Percentiles rank a stretch among this genome's conserved stretches.
Conservation (phyloP, 2,329 filamentous ascomycete genomes). For the Penicillium sclerotigenum region DNA sequence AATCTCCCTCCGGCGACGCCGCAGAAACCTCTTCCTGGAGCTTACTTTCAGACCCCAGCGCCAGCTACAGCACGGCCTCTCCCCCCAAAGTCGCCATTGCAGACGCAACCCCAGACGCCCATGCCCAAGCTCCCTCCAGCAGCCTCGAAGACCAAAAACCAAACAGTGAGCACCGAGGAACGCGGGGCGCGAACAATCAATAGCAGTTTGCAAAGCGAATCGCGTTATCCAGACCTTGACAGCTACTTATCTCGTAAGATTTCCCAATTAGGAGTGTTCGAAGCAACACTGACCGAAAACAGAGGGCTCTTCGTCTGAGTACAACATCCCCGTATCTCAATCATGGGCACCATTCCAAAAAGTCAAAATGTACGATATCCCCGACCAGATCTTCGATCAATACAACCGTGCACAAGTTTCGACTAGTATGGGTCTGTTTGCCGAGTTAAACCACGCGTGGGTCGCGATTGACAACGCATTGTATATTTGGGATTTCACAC, state of each 20-base stretch:
- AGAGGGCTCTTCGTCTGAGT: constrained; percentile 90
- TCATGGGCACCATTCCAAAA: constrained; percentile 90
- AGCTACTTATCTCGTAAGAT: constrained; percentile 80
- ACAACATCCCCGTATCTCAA: constrained; percentile 67
- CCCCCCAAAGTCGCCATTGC: constrained; percentile 1
- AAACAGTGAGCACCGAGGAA: constrained; percentile 65
- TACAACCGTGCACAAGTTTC: constrained; percentile 83
- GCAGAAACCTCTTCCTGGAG: constrained; percentile 41
- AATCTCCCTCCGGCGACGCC: constrained; percentile 33
- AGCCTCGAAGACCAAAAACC: constrained; percentile 46
- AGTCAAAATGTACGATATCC: constrained; percentile 81
- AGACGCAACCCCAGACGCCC: constrained; percentile 24
- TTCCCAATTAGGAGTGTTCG: not conserved
- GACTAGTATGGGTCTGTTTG: constrained; percentile 93
- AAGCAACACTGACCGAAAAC: constrained; percentile 8
- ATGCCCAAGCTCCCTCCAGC: constrained; percentile 37
- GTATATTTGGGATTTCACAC: constrained; percentile 96
- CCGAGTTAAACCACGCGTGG: constrained; percentile 92
- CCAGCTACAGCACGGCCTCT: constrained; percentile 6
- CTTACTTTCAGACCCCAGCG: constrained; percentile 43
- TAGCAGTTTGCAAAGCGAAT: constrained; percentile 69
- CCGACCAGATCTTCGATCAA: constrained; percentile 87
- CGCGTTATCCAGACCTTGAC: constrained; percentile 83
- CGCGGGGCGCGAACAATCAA: constrained; percentile 84
- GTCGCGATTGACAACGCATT: constrained; percentile 92